These are phyloP conservation scores for Penicillium samsonianum DNA, from an alignment of 495 filamentous ascomycete species.

Conservation along the genomic window DNA sequence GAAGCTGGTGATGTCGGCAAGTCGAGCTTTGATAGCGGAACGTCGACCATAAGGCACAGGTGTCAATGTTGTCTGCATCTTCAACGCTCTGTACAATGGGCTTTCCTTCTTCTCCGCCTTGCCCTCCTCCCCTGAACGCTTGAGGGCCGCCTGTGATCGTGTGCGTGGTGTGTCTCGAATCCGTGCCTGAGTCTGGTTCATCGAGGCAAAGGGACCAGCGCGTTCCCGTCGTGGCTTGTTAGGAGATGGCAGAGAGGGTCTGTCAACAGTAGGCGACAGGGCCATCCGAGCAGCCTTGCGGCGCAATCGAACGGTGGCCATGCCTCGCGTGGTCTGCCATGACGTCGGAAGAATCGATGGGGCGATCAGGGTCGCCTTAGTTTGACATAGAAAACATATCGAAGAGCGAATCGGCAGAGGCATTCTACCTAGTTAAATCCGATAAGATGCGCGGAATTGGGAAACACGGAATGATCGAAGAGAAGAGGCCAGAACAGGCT, in stretches of 20 bases:
- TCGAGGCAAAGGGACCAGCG: constrained; percentile 69
- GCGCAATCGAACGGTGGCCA: constrained; percentile 42
- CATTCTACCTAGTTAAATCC: constrained; percentile 32
- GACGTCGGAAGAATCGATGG: constrained; percentile 20
- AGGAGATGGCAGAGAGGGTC: constrained; percentile 45
- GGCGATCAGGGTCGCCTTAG: constrained; percentile 26
- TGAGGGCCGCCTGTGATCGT: constrained; percentile 44
- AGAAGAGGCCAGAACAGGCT: constrained; percentile 28
- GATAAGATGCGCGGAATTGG: neutral
- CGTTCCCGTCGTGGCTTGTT: constrained; percentile 44
- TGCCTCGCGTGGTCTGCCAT: constrained; percentile 42
- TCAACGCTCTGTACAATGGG: constrained; percentile 77
- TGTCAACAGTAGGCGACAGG: constrained; percentile 72
- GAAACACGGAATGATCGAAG: constrained; percentile 1
- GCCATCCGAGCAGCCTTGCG: constrained; percentile 70
- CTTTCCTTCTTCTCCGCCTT: constrained; percentile 43
- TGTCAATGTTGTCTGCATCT: constrained; percentile 83
- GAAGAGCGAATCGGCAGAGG: constrained; percentile 36
- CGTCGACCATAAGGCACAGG: constrained; percentile 73
- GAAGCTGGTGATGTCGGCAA: constrained; percentile 73
- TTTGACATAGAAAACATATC: constrained; percentile 45
- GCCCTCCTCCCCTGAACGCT: constrained; percentile 37
- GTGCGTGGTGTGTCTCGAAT: constrained; percentile 44
- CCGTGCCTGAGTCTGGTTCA: constrained; percentile 76
- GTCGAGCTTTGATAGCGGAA: constrained; percentile 64